Evolutionary conservation across 441 rosid species (phyloP), one percentile per base, ranked within the genome.

Genomic region (Mallotus japonicus): DNA sequence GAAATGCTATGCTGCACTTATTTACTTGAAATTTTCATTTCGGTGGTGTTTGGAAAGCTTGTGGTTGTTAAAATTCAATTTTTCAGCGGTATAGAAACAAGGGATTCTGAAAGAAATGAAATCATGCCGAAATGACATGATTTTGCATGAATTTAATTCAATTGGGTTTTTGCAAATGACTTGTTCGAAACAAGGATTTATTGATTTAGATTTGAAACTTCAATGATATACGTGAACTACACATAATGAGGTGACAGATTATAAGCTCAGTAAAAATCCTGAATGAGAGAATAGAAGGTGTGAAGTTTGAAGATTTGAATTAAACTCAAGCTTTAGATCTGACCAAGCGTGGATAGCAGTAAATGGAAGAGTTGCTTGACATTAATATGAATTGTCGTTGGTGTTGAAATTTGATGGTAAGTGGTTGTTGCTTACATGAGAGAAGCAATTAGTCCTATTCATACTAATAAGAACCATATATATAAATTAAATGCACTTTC

Each of bases 381-480:
- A 50, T 20, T 68, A 4, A 40, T n/a, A 17, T 28, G 63, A 54
- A 69, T 69, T 69, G 53, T 40, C 72, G 42, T 13, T 16, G 53
- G 50, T 42, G 53, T 70, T 64, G 50, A 50, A 58, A 70, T 44
- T 5, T 46, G 20, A 44, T 24, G 24, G 16, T 16, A 44, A 46
- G 40, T 17, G 17, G 60, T 37, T 46, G 37, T 40, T 53, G 22
- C 13, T 56, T 56, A 40, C 70, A 51, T 47, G 69, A 65, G 22
- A 49, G 56, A 65, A n/a, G 24, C 19, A 56, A 56, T 32, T 61
- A 61, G 8, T 14, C 4, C 64, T n/a, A 14, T 6, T 19, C 19
- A n/a, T 64, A 44, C 46, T n/a, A 2, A 19, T 1, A 34, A 14
- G 34, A 19, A 19, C 19, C 40, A n/a, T 40, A 12, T 44, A 20